These are phyloP conservation scores for Glycine soja DNA, from an alignment of 306 rosid genomes.

Conservation along the genomic window DNA sequence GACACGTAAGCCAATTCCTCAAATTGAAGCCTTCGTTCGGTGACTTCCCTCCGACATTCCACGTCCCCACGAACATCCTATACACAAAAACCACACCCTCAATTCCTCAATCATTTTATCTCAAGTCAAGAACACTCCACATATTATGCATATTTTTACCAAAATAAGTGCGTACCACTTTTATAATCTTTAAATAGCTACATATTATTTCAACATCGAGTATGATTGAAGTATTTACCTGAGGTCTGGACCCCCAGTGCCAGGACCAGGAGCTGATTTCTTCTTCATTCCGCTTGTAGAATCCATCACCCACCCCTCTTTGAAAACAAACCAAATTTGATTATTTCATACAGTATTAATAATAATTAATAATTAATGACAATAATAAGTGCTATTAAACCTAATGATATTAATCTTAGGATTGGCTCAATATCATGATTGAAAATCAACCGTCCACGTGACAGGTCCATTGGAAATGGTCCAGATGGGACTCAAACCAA, in stretches of 20 bases:
- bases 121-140: constrained; percentile 17
- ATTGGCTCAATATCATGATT: neutral
- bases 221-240: constrained; percentile 59
- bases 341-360: neutral
- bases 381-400: neutral
- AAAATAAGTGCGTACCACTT: neutral
- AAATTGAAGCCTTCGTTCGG: constrained; percentile 68
- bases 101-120: neutral
- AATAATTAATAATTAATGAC: neutral
- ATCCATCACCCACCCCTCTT: constrained; percentile 61
- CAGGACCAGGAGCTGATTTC: constrained; percentile 34
- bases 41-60: constrained; percentile 98
- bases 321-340: constrained; percentile 35
- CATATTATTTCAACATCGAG: constrained; percentile 21
- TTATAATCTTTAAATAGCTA: constrained; percentile 19
- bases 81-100: neutral
- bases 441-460: constrained; percentile 54
- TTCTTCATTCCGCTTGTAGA: constrained; percentile 39
- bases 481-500: too few species aligned
- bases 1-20: constrained; percentile 76
- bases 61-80: constrained; percentile 92
- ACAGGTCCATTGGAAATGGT: neutral
- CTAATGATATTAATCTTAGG: constrained; percentile 1
- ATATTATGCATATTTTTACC: neutral
- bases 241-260: constrained; percentile 46